Conservation (phyloP, 345 rosid genomes). For the Raphanus sativus region DNA sequence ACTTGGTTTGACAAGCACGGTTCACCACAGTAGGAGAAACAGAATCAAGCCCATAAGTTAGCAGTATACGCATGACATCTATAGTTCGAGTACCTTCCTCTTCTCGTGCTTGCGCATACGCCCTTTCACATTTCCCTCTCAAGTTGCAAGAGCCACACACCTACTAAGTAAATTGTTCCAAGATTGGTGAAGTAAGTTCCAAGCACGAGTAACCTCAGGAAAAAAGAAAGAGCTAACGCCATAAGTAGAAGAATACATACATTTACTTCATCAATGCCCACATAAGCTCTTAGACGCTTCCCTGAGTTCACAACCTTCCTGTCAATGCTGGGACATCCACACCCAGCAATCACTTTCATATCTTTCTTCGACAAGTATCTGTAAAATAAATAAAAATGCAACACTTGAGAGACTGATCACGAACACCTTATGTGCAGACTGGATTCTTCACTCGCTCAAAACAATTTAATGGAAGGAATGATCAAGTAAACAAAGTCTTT, state of each 20-base stretch:
- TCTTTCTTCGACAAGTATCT: conserved; percentile 75
- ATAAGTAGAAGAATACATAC: conserved; percentile 41
- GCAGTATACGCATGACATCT: conserved; percentile 81
- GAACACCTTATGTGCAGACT: too few relatives aligned
- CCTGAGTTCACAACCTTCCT: conserved; percentile 90
- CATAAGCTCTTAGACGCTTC: conserved; percentile 74
- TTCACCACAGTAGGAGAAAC: conserved; percentile 53
- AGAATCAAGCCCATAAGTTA: conserved; percentile 67
- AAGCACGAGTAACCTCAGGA: conserved; percentile 6
- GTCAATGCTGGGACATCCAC: conserved; percentile 88
- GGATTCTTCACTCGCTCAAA: not conserved
- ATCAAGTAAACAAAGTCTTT: not conserved
- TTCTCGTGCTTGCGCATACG: conserved; percentile 62
- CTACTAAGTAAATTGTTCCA: conserved; percentile 40
- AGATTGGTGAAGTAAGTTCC: conserved; percentile 15
- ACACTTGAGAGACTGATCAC: not conserved
- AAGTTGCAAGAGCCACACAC: conserved; percentile 86
- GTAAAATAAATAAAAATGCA: conserved; percentile 9
- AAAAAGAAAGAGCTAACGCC: not conserved
- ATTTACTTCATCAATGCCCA: conserved; percentile 70
- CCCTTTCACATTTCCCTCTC: conserved; percentile 89
- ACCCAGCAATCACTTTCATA: conserved; percentile 58
- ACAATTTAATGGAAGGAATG: not conserved
- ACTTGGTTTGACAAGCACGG: conserved; percentile 56
- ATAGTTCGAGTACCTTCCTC: conserved; percentile 69